These are phyloP conservation scores for Diplotaxis tenuifolia DNA, from an alignment of 345 rosid species.

Conservation along the genomic window DNA sequence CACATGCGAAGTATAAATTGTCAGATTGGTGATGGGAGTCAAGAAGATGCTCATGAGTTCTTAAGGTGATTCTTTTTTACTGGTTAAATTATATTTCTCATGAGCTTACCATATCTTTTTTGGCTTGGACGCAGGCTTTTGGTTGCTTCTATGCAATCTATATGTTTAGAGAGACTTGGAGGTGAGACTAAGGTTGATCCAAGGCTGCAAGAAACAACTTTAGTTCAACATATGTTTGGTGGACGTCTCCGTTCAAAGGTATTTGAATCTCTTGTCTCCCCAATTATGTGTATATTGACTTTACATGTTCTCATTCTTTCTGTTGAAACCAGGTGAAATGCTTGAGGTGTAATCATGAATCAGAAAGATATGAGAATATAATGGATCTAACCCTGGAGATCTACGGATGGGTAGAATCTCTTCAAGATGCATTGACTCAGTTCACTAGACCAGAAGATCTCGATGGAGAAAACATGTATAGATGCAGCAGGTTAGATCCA, in stretches of 20 bases:
- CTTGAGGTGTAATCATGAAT: constrained; percentile 69
- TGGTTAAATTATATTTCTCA: background rate
- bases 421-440: constrained; percentile 79
- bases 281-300: background rate
- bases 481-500: constrained; percentile 68
- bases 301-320: constrained; percentile 5
- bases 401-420: constrained; percentile 75
- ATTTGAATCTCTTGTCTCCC: background rate
- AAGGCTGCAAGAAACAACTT: constrained; percentile 72
- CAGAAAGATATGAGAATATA: constrained; percentile 76
- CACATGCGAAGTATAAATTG: constrained; percentile 64
- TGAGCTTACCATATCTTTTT: background rate
- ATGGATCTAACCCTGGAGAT: constrained; percentile 88
- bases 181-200: constrained; percentile 73
- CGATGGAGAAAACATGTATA: constrained; percentile 87
- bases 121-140: constrained; percentile 50
- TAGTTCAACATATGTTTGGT: constrained; percentile 79
- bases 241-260: constrained; percentile 66
- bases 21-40: constrained; percentile 82
- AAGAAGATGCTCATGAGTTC: constrained; percentile 92
- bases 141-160: constrained; percentile 78
- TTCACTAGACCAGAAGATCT: constrained; percentile 78
- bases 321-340: constrained; percentile 57
- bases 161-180: constrained; percentile 75
- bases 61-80: constrained; percentile 43